Evolutionary conservation across 805 yeast species (phyloP), one percentile per base, ranked within the genome.

Genomic region (Candida sakaeoensis): DNA sequence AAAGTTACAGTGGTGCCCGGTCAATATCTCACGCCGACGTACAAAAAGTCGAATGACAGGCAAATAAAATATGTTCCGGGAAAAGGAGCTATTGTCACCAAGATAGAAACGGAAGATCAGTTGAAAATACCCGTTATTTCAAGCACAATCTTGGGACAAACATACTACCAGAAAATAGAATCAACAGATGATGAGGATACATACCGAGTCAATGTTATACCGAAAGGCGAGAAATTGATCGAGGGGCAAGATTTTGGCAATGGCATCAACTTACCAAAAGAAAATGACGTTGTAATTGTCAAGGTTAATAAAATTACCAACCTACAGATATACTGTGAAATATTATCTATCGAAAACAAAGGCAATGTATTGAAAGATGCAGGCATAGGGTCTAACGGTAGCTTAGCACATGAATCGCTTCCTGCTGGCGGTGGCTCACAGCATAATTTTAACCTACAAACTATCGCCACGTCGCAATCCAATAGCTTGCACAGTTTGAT

Each of bases 271-370:
- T 61, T 90, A 40, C 98, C 98, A 6, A 77, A 79, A 46, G 96
- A 87, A 47, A 84, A 85, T 21, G 96, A 91, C 57, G 60, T 81
- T 17, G 96, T 93, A 2, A 63, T 91, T 15, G 87, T 87, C 1
- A 71, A 80, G 40, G 84, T 93, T 17, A 78, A 82, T 18, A 75
- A 81, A 49, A 71, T 90, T 27, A 74, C 80, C 7, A 63, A 70
- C 29, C 77, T 74, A 41, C 90, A 90, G 58, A 95, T 89, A 2
- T 72, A 72, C 51, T 82, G 87, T 31, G 96, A 89, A 49, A 85
- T 93, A 13, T 47, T 77, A 19, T 62, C 74, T 12, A 80, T 84
- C 3, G 91, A 85, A 45, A 69, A 71, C 29, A 68, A 71, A 30
- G 82, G 81, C 3, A 70, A 73, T 43, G 69, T 79, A 5, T 60